Conservation (phyloP, 257 asterid species). For the Gynochthodes officinalis region DNA sequence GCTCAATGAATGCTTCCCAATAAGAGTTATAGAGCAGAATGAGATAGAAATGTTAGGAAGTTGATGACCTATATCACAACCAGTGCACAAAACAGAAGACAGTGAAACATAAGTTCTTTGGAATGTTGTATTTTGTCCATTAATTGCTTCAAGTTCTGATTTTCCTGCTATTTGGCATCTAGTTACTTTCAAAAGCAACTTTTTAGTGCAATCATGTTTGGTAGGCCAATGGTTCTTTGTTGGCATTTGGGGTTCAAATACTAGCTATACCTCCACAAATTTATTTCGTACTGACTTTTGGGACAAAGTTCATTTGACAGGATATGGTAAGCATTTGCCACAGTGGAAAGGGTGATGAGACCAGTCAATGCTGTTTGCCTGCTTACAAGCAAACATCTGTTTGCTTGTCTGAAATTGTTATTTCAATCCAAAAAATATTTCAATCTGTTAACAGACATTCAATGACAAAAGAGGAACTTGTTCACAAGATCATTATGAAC, state of each 20-base stretch:
- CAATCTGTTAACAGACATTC: conserved; percentile 52
- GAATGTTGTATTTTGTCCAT: not conserved
- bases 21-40: not conserved
- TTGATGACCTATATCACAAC: not conserved
- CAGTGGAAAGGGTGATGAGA: conserved; percentile 15
- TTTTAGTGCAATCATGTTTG: not conserved
- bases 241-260: not conserved
- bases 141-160: not conserved
- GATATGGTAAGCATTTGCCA: conserved; percentile 17
- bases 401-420: conserved; percentile 51
- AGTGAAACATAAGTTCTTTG: not conserved
- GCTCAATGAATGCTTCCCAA: not conserved
- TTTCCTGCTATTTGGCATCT: not conserved
- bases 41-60: not conserved
- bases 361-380: conserved; percentile 8
- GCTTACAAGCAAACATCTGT: conserved; percentile 37
- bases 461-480: conserved; percentile 81
- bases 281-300: conserved; percentile 11
- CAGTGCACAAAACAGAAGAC: not conserved
- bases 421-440: conserved; percentile 60
- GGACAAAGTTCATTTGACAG: conserved; percentile 16
- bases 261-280: not conserved
- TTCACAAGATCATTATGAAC: conserved; percentile 77
- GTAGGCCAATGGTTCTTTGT: not conserved
- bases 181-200: not conserved